Base-by-base conservation (phyloP, 139 green algal species). In the Klebsormidium nitens region DNA sequence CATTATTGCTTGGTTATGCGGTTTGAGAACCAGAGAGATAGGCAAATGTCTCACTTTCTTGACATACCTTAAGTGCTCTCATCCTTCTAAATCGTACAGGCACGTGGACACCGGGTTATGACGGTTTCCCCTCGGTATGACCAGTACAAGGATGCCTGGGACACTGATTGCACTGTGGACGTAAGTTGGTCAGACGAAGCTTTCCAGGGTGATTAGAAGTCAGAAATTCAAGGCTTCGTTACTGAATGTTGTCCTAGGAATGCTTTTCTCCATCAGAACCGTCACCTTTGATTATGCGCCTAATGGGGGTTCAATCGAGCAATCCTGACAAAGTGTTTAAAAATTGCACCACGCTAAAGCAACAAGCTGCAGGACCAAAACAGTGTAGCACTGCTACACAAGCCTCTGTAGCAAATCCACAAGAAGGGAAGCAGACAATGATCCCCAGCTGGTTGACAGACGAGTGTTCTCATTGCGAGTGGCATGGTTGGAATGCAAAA, bases 101-200 rank as follows among this genome's bases (percentile, higher is more conserved):
- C 86, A 11, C 66, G 91, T 26, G 93, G 93, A 3, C 93, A 98
- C 89, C 89, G 85, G 38, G 93, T 98, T 8, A 92, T 97, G 72
- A 91, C 89, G 35, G 89, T 98, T 55, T 81, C 93, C 0, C 93
- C 93, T 38, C 81, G 89, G 37, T 96, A 96, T 75, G 93, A 98
- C 77, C 93, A 99, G 84, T 97, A 97, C 78, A 74, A 66, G 5
- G 93, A 97, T 61, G 89, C 87, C 40, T 99, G 93, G 93, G 93
- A 99, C 77, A 98, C 93, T 42, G 72, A 80, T 14, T 23, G 28
- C 35, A 80, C 72, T 34, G 67, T 63, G 29, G 66, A 77, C 36
- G 72, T 79, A 69, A 78, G 68, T 64, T 11, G 37, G 11, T 52
- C 34, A 28, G 44, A 52, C 17, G 44, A 14, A 14, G 14, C 14